Base-by-base conservation (phyloP, 495 filamentous ascomycete species). In the Saxophila tyrrhenica region DNA sequence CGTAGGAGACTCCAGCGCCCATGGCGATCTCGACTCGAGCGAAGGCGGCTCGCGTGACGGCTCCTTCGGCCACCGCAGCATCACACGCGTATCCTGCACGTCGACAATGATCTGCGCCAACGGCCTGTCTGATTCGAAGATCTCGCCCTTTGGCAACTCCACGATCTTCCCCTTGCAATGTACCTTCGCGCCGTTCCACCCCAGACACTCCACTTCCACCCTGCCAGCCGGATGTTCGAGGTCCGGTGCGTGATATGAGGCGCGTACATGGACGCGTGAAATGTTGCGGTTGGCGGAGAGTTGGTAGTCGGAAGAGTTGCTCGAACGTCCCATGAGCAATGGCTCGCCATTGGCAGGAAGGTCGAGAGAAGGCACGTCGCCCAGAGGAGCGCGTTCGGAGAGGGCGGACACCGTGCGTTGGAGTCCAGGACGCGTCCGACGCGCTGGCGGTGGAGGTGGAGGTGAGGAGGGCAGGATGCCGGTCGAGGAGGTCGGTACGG, bases 131-230 rank as follows among this genome's bases (percentile, higher is more conserved):
- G 90, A 94, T 23, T 82, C 84, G 69, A 95, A 98, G 24, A 80
- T 83, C 67, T 94, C 89, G 7, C 85, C 89, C 72, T 94, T 96
- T 44, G 72, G 74, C 68, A 98, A 66, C 57, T 94, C 87, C 75
- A 85, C 92, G 25, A 84, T 85, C 61, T 82, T 82, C 22, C 90
- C 90, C 68, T 89, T 85, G 70, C 87, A 96, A 70, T 95, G 90
- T 53, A 98, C 71, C 68, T 89, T 95, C 48, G 91, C 75, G 13
- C 92, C 91, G 69, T 98, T 98, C 90, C 91, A 96, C 17, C 92
- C 92, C 64, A 84, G 78, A 69, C 92, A 98, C 65, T 85, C 77
- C 52, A 98, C 83, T 67, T 89, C 84, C 47, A 97, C 78, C 68
- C 80, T 81, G 62, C 84, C 82, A 3, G 70, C 57, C 41, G 72